Base-by-base conservation (phyloP, 768 basidiomycete species). In the Phaeotremella skinneri region DNA sequence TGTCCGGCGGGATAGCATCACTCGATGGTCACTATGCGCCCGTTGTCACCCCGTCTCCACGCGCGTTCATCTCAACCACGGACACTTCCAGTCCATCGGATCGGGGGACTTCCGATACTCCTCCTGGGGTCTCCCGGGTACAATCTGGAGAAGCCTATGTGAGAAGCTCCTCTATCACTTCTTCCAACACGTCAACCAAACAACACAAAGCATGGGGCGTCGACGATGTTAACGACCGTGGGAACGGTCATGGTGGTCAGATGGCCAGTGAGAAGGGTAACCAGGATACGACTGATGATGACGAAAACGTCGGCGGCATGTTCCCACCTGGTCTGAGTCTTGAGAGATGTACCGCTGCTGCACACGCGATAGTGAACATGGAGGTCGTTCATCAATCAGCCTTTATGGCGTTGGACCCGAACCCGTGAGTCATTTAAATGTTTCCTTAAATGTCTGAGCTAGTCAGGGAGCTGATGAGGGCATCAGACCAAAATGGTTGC, bases 131-230 rank as follows among this genome's bases (percentile, higher is more conserved):
- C n/a, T n/a, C n/a, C n/a, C n/a, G n/a, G n/a, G n/a, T n/a, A n/a
- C n/a, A n/a, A n/a, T 9, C 9, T 20, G 13, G 21, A 13, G 6
- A 13, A 7, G 23, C 13, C 43, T 11, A 21, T 7, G 43, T 14
- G 23, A 7, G 43, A 45, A 45, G 43, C 21, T 7, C 9, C 13
- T 45, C 43, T 7, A 45, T 45, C 21, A 45, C 43, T 13, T 13
- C 43, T 9, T 13, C 43, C 6, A 20, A 11, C 43, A 29, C 45
- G 27, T 50, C 51, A 13, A 39, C 25, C 29, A 67, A 66, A 34
- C 65, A 65, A 3, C 72, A 74, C 59, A 72, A 72, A 48, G 73
- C 75, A n/a, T 76, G 75, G 75, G 75, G 75, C 17, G 75, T 76
- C 2, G 74, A 74, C 42, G 65, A 63, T 11, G 56, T 68, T 27